Percentiles rank a stretch among this genome's conserved stretches.
These are phyloP conservation scores for Brassica carinata DNA, from an alignment of 345 rosid genomes.

Conservation along the genomic window DNA sequence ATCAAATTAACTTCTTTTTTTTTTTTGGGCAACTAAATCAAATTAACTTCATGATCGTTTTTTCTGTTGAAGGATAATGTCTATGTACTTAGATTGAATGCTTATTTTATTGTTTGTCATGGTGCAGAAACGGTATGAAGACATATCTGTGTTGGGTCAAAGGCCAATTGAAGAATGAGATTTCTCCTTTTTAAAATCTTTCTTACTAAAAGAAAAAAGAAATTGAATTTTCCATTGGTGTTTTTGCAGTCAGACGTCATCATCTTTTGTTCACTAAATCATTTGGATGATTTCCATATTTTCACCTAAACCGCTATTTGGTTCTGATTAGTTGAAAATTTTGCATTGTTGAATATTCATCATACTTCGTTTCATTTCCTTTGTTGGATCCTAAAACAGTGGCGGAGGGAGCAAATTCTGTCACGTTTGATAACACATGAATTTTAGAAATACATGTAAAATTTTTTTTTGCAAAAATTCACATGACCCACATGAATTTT, in stretches of 20 bases:
- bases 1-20: background rate
- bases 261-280: conserved; percentile 35
- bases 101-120: conserved; percentile 19
- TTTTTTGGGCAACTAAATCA: background rate
- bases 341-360: conserved; percentile 19
- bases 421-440: too few relatives aligned
- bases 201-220: conserved; percentile 23
- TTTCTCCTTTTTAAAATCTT: background rate
- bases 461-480: too few relatives aligned
- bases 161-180: conserved; percentile 64
- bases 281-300: conserved; percentile 17
- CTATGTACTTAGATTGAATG: background rate
- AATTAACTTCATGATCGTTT: background rate
- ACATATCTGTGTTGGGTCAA: conserved; percentile 75
- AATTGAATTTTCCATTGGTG: conserved; percentile 21
- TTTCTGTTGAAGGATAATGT: conserved; percentile 5
- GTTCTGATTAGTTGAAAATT: conserved; percentile 23
- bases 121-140: conserved; percentile 47
- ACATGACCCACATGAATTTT: too few relatives aligned
- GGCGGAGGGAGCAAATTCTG: too few relatives aligned
- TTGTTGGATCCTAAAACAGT: background rate
- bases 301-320: conserved; percentile 25
- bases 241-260: conserved; percentile 12
- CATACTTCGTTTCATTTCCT: background rate
- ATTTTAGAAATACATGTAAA: too few relatives aligned